phyloP scores from a whole-genome alignment of 352 stramenopile species.

The Phytophthora idaei region DNA sequence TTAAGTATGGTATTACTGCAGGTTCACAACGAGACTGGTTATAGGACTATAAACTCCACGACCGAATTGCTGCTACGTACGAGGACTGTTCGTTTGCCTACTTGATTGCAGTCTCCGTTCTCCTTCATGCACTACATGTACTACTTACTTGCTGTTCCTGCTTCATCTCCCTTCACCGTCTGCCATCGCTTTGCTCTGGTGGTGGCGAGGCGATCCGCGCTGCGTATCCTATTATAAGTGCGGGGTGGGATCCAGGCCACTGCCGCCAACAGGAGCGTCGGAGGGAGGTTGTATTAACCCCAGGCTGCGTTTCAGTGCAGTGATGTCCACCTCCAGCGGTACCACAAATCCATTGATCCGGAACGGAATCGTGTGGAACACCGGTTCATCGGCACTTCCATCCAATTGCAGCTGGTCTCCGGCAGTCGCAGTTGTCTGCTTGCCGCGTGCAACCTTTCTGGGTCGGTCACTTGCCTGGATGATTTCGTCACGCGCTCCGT shows the following conservation, averaged over 20 bases:
- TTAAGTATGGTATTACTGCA: neutral
- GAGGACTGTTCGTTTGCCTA: conserved; percentile 17
- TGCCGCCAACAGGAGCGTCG: conserved; percentile 18
- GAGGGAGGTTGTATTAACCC: conserved; percentile 35
- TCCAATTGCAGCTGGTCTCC: conserved; percentile 36
- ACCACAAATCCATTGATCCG: conserved; percentile 79
- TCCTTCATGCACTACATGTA: conserved; percentile 22
- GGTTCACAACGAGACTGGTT: conserved; percentile 7
- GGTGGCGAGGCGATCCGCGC: too few relatives aligned
- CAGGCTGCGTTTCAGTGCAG: conserved; percentile 57
- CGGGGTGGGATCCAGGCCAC: conserved; percentile 26
- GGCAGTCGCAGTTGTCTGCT: conserved; percentile 15
- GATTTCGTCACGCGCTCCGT: conserved; percentile 34
- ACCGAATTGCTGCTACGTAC: conserved; percentile 24
- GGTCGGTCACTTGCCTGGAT: conserved; percentile 43
- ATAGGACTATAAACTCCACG: conserved; percentile 7
- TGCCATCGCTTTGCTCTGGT: neutral
- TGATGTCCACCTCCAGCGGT: conserved; percentile 72
- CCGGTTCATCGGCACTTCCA: conserved; percentile 39
- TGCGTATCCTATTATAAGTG: conserved; percentile 39
- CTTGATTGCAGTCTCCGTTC: conserved; percentile 12
- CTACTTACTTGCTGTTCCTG: conserved; percentile 18
- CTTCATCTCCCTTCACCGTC: conserved; percentile 5
- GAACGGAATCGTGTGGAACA: conserved; percentile 70
- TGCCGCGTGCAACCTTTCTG: conserved; percentile 48